Conservation (phyloP, 257 asterid species). For the Nicotiana sylvestris region DNA sequence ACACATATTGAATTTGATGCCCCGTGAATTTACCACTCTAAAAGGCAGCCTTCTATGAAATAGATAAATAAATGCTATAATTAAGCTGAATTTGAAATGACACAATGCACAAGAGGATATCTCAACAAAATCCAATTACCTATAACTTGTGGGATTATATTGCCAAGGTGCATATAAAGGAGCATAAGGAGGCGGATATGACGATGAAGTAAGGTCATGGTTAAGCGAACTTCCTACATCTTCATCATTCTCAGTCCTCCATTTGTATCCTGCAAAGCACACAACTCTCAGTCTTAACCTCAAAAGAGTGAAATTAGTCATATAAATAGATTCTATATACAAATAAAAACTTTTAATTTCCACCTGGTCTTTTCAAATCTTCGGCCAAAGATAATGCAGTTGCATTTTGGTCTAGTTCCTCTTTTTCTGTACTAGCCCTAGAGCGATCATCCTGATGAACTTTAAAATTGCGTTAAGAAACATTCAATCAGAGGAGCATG, state of each 20-base stretch:
- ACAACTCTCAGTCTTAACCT: not conserved
- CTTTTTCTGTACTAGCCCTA: slow-evolving; percentile 54
- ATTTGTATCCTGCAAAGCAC: slow-evolving; percentile 45
- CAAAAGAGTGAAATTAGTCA: not conserved
- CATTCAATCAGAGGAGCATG: not conserved
- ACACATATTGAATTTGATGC: not conserved
- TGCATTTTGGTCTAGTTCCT: slow-evolving; percentile 75
- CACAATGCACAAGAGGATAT: not conserved
- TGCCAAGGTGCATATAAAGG: slow-evolving; percentile 60
- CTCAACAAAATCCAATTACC: slow-evolving; percentile 31
- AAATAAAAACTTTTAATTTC: slow-evolving; percentile 17
- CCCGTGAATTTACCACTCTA: not conserved
- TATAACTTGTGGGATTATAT: slow-evolving; percentile 43
- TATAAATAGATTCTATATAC: not conserved
- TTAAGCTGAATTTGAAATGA: not conserved
- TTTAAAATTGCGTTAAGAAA: slow-evolving; percentile 11
- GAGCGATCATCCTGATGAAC: slow-evolving; percentile 69
- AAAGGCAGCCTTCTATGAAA: not conserved
- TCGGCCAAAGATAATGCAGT: slow-evolving; percentile 77
- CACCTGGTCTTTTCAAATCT: slow-evolving; percentile 61
- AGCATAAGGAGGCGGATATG: slow-evolving; percentile 6
- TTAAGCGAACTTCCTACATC: slow-evolving; percentile 48
- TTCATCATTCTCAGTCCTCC: slow-evolving; percentile 52
- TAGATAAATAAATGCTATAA: not conserved
- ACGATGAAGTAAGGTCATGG: slow-evolving; percentile 43